phyloP scores from a whole-genome alignment of 495 filamentous ascomycete species.

The Daldinia concentrica region DNA sequence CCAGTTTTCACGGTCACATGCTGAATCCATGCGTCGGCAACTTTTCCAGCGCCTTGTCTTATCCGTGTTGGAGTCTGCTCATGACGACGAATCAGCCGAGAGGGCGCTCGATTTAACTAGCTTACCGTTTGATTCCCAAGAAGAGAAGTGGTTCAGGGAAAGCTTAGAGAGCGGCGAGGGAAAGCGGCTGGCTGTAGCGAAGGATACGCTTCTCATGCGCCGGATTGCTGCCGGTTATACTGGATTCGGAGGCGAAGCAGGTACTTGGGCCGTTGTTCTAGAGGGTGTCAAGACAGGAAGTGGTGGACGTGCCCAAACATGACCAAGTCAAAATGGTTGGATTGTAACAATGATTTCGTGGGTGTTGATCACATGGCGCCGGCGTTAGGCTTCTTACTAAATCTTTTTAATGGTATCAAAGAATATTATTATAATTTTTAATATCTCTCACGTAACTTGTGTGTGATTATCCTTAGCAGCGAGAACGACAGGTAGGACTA shows the following conservation, averaged over 20 bases:
- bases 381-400: conserved; percentile 41
- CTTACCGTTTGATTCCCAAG: conserved; percentile 70
- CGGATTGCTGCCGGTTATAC: conserved; percentile 38
- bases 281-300: conserved; percentile 48
- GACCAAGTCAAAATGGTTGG: background rate
- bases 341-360: conserved; percentile 5
- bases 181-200: conserved; percentile 66
- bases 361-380: conserved; percentile 42
- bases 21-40: conserved; percentile 64
- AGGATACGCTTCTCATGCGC: conserved; percentile 75
- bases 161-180: conserved; percentile 69
- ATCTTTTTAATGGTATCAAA: background rate
- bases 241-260: conserved; percentile 34
- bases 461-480: too few relatives aligned
- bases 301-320: conserved; percentile 43
- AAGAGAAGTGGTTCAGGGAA: conserved; percentile 78
- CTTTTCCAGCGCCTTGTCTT: conserved; percentile 75
- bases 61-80: conserved; percentile 62
- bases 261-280: conserved; percentile 45
- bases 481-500: too few relatives aligned
- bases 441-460: too few relatives aligned
- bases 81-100: conserved; percentile 58
- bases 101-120: conserved; percentile 74
- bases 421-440: background rate
- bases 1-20: conserved; percentile 72